phyloP scores from a whole-genome alignment of 768 basidiomycete species.

The Lactarius indigo region DNA sequence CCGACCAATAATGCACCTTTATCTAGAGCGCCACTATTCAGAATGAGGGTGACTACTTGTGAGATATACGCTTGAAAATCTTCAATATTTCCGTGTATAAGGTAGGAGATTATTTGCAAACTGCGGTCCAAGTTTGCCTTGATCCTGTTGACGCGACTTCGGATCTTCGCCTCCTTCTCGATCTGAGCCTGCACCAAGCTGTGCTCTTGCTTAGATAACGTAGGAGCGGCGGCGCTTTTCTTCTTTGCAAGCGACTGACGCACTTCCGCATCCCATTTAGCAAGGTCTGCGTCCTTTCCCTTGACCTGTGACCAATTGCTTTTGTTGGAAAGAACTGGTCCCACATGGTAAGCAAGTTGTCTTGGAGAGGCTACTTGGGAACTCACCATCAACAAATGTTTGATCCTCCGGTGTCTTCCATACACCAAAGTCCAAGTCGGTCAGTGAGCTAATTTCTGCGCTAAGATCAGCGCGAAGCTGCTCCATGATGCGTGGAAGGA shows the following conservation, averaged over 20 bases:
- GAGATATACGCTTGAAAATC: slow-evolving; percentile 58
- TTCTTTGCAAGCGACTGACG: slow-evolving; percentile 80
- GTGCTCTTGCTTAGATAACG: slow-evolving; percentile 80
- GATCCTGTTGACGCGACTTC: slow-evolving; percentile 53
- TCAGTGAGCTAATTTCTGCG: slow-evolving; percentile 54
- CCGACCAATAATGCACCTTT: slow-evolving; percentile 62
- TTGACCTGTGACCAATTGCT: slow-evolving; percentile 52
- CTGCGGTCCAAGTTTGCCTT: slow-evolving; percentile 61
- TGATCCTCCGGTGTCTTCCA: slow-evolving; percentile 86
- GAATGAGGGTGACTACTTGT: slow-evolving; percentile 52
- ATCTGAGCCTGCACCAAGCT: slow-evolving; percentile 82
- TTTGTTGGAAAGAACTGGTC: slow-evolving; percentile 61
- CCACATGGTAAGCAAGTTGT: background rate
- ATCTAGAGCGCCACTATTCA: slow-evolving; percentile 57
- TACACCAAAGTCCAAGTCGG: slow-evolving; percentile 71
- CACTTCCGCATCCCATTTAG: slow-evolving; percentile 95
- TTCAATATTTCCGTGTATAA: slow-evolving; percentile 49
- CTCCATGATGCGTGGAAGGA: slow-evolving; percentile 66
- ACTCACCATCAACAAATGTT: slow-evolving; percentile 71
- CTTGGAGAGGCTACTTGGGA: background rate
- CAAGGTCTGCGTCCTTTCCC: slow-evolving; percentile 85
- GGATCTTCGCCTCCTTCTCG: slow-evolving; percentile 68
- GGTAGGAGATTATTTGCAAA: slow-evolving; percentile 60
- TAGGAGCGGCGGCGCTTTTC: slow-evolving; percentile 49
- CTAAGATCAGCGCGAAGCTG: slow-evolving; percentile 68